Conservation (phyloP, 495 filamentous ascomycete species). For the Hypoxylon lienhwacheense region DNA sequence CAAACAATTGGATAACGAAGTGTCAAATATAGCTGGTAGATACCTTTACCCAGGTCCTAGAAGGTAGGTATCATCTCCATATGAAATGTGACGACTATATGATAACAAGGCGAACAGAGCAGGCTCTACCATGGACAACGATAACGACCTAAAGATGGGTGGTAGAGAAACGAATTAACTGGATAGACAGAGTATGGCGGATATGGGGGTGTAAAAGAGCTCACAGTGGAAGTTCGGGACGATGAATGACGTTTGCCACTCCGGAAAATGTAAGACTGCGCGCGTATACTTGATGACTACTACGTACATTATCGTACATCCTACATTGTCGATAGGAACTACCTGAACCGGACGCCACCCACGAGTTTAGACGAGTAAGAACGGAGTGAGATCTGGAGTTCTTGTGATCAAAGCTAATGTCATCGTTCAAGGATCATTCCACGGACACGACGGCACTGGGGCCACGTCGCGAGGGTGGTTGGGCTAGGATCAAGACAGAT, state of each 20-base stretch:
- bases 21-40: slow-evolving; percentile 25
- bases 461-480: slow-evolving; percentile 56
- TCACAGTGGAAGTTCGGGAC: slow-evolving; percentile 33
- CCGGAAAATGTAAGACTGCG: slow-evolving; percentile 26
- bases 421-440: slow-evolving; percentile 45
- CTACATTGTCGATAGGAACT: slow-evolving; percentile 24
- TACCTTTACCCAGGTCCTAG: too few species aligned
- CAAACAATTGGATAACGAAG: slow-evolving; percentile 26
- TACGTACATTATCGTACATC: slow-evolving; percentile 7
- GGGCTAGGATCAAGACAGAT: slow-evolving; percentile 37
- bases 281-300: slow-evolving; percentile 10
- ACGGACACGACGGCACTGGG: slow-evolving; percentile 46
- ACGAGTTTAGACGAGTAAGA: slow-evolving; percentile 26
- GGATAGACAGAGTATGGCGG: slow-evolving; percentile 19
- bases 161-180: slow-evolving; percentile 28
- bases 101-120: slow-evolving; percentile 23
- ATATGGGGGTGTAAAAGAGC: slow-evolving; percentile 32
- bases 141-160: slow-evolving; percentile 26
- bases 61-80: slow-evolving; percentile 29
- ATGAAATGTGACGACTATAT: slow-evolving; percentile 25
- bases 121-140: slow-evolving; percentile 30
- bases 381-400: slow-evolving; percentile 46
- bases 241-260: slow-evolving; percentile 25
- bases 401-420: slow-evolving; percentile 50
- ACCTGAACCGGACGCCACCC: slow-evolving; percentile 39